These are phyloP conservation scores for Phyllosticta ampelicida DNA, from an alignment of 2,329 filamentous ascomycete species.

Conservation along the genomic window DNA sequence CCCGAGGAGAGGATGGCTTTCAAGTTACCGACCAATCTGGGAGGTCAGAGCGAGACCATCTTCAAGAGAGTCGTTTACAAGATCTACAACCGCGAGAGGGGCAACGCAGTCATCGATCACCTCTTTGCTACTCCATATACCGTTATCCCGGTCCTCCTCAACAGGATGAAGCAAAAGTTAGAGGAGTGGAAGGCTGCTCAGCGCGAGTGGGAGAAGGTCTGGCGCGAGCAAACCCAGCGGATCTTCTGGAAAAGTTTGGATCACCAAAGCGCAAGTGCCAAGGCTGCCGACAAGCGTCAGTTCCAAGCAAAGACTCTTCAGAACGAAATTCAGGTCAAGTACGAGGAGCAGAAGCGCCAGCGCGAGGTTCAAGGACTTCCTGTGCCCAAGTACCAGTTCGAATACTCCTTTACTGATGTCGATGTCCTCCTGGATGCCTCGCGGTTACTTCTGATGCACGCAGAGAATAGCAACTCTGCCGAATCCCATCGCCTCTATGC, in stretches of 20 bases:
- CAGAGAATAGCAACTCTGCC: conserved; percentile 30
- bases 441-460: conserved; percentile 34
- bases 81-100: conserved; percentile 78
- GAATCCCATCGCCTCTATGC: conserved; percentile 34
- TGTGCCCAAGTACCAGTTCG: conserved; percentile 59
- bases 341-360: conserved; percentile 76
- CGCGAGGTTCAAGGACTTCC: conserved; percentile 50
- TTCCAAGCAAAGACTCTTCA: conserved; percentile 85
- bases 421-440: conserved; percentile 43
- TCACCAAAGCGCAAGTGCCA: conserved; percentile 87
- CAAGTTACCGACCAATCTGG: conserved; percentile 70
- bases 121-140: conserved; percentile 75
- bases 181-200: conserved; percentile 97
- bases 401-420: conserved; percentile 55
- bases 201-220: conserved; percentile 98
- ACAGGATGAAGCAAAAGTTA: conserved; percentile 85
- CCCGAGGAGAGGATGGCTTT: conserved; percentile 61
- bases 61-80: conserved; percentile 97
- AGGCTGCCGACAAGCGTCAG: conserved; percentile 80
- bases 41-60: conserved; percentile 89
- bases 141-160: conserved; percentile 79
- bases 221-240: conserved; percentile 88
- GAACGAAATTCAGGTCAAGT: conserved; percentile 81
- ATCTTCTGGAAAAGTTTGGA: conserved; percentile 96
- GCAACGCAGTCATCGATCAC: conserved; percentile 74